Base-by-base conservation (phyloP, 1,284 basidiomycete species). In the Cutaneotrichosporon dermatis region DNA sequence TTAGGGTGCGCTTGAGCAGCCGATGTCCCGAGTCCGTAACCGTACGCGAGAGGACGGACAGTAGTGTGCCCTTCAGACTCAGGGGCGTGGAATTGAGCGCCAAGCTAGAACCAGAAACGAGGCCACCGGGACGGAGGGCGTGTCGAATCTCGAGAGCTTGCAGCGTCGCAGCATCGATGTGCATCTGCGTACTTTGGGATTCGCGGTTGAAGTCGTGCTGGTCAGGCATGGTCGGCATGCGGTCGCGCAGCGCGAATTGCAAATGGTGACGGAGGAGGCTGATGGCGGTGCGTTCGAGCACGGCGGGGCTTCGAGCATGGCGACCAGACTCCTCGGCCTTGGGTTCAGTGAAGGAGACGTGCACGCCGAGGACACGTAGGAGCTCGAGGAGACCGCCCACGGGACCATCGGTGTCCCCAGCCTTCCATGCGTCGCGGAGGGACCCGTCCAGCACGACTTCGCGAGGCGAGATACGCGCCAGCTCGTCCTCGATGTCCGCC, bases 161-260 rank as follows among this genome's bases (percentile, higher is more conserved):
- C 69, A 95, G 86, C 1, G 93, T 95, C 72, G 93, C 88, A 2
- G 89, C 84, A 73, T 95, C 92, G 61, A 95, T 92, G 68, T 91
- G 88, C 89, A 94, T 92, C 36, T 85, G 82, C 33, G 80, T 77
- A n/a, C 80, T 75, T 2, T 73, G 68, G 8, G 75, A 80, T 72
- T 92, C 88, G 58, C 82, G 83, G 53, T 79, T 82, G 0, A 90
- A 89, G 12, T 79, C 73, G 36, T 81, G 77, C 2, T 62, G 55
- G 33, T 58, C 57, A 6, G 72, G 70, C 15, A 90, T 80, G 12
- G 70, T 68, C 4, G 90, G 90, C 86, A 90, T 90, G 65, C 86
- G 82, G 54, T 92, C 91, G 67, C 92, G 77, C 9, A 95, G 81
- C 62, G 89, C 87, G 45, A 80, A 81, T 65, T 82, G 82, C 53